Conservation (phyloP, 345 rosid species). For the Populus nigra region DNA sequence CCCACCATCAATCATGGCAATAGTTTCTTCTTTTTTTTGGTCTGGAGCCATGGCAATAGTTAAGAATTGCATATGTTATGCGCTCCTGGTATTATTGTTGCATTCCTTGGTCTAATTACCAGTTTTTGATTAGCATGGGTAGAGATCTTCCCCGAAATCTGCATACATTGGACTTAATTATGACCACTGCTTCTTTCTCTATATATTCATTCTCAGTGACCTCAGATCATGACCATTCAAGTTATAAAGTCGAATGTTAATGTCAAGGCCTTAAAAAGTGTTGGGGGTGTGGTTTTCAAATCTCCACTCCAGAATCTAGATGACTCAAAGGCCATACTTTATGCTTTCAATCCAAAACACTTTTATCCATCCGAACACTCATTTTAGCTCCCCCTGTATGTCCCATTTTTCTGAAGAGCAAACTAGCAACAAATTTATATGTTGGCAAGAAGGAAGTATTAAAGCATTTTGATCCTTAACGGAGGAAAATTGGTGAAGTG, state of each 20-base stretch:
- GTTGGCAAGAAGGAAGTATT: neutral
- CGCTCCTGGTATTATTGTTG: neutral
- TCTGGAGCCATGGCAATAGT: neutral
- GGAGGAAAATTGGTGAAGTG: neutral
- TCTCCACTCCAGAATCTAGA: neutral
- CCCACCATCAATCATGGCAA: neutral
- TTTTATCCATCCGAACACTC: neutral
- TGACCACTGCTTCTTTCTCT: neutral
- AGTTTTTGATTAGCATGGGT: too few species aligned
- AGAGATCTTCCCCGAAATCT: neutral
- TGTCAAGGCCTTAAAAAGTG: neutral
- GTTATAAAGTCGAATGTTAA: too few species aligned
- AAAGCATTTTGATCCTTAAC: neutral
- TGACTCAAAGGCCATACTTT: neutral
- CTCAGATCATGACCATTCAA: neutral
- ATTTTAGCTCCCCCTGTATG: neutral
- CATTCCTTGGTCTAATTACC: neutral
- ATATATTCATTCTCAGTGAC: neutral
- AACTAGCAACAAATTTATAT: too few species aligned
- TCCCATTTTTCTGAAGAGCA: too few species aligned
- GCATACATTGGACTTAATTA: neutral
- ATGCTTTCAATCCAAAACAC: neutral
- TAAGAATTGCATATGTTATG: neutral
- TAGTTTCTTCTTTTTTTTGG: too few species aligned
- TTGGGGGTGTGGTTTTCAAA: neutral